These are phyloP conservation scores for Lachancea lanzarotensis DNA, from an alignment of 805 yeast genomes.

Conservation along the genomic window DNA sequence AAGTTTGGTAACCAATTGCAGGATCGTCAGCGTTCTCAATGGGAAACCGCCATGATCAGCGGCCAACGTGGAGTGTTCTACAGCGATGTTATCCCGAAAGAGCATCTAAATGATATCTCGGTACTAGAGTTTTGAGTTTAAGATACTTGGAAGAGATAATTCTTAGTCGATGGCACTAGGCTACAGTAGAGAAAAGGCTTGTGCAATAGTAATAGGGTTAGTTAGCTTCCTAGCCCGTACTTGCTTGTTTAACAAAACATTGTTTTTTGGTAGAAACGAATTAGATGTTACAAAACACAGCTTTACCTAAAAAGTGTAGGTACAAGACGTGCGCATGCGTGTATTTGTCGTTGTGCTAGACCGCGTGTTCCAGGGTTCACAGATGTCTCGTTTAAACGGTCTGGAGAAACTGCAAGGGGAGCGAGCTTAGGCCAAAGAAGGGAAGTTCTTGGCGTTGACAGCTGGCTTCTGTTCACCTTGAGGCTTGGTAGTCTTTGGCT, in stretches of 20 bases:
- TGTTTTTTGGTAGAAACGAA: slow-evolving; percentile 1
- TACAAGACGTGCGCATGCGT: neutral
- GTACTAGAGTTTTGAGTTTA: neutral
- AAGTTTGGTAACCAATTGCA: slow-evolving; percentile 51
- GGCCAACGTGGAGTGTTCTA: slow-evolving; percentile 26
- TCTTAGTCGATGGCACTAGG: no score
- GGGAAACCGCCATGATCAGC: slow-evolving; percentile 49
- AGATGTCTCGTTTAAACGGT: neutral
- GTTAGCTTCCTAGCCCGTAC: no score
- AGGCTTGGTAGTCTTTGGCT: slow-evolving; percentile 30
- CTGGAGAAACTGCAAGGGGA: neutral
- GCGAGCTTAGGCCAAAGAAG: slow-evolving; percentile 49
- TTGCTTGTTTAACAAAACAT: neutral
- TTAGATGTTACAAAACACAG: slow-evolving; percentile 2
- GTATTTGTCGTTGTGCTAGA: neutral
- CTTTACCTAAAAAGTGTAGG: neutral
- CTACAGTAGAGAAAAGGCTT: no score
- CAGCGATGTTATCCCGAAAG: slow-evolving; percentile 32
- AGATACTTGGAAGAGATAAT: no score
- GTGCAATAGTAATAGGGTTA: no score
- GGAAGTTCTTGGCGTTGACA: slow-evolving; percentile 62
- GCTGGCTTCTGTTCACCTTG: slow-evolving; percentile 32
- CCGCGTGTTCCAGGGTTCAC: neutral
- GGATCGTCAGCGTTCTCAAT: slow-evolving; percentile 40
- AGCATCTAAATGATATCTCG: slow-evolving; percentile 12